A percentile compares a stretch with the other conserved stretches of the same genome.
Conservation (phyloP, 2,329 filamentous ascomycete genomes). For the Penicillium freii region DNA sequence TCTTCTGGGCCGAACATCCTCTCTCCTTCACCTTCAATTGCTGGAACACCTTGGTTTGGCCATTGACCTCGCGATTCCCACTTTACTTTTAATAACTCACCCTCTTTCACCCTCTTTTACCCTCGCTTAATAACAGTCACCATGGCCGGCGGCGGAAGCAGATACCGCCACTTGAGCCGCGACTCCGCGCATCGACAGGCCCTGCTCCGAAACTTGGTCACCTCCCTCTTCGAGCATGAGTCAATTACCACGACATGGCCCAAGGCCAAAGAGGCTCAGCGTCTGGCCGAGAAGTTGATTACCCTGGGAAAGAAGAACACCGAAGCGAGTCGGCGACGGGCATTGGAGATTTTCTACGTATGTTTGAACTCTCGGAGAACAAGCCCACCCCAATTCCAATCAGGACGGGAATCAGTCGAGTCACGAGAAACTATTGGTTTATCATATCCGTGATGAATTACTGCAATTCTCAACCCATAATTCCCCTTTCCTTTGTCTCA, state of each 20-base stretch:
- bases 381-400: neutral
- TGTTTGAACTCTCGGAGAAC: constrained; percentile 36
- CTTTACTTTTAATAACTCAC: neutral
- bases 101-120: neutral
- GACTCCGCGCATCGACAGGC: constrained; percentile 85
- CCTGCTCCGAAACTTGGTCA: constrained; percentile 91
- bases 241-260: constrained; percentile 91
- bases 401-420: neutral
- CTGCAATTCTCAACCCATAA: neutral
- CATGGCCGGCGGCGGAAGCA: constrained; percentile 84
- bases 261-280: constrained; percentile 96
- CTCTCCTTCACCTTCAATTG: constrained; percentile 2
- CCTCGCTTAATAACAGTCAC: constrained; percentile 17
- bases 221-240: constrained; percentile 89
- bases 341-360: constrained; percentile 84
- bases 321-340: constrained; percentile 70
- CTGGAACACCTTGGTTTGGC: neutral
- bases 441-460: neutral
- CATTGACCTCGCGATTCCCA: constrained; percentile 8
- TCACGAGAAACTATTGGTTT: neutral
- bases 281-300: constrained; percentile 89
- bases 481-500: neutral
- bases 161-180: constrained; percentile 85
- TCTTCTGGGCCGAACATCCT: constrained; percentile 28
- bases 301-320: constrained; percentile 93